These are phyloP conservation scores for Aspergillus oerlinghausenensis DNA, from an alignment of 2,329 filamentous ascomycete species.

Conservation along the genomic window DNA sequence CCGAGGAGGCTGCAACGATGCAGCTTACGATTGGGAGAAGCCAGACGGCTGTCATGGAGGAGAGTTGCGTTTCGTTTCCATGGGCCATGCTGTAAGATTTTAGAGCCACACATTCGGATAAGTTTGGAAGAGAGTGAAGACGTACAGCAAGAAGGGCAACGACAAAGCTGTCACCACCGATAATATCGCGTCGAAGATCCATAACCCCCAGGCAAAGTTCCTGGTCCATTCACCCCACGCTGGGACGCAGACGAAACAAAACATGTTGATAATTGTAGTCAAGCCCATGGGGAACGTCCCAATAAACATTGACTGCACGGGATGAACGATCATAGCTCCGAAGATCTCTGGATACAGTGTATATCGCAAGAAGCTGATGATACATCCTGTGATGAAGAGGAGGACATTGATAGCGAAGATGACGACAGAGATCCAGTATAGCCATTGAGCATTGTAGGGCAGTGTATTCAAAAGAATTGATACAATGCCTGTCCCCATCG, in stretches of 20 bases:
- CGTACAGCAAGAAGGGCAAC: slow-evolving; percentile 55
- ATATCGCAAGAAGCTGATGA: slow-evolving; percentile 58
- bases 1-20: slow-evolving; percentile 62
- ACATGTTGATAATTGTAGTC: slow-evolving; percentile 64
- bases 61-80: slow-evolving; percentile 33
- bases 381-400: slow-evolving; percentile 31
- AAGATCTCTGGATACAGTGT: slow-evolving; percentile 63
- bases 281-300: slow-evolving; percentile 66
- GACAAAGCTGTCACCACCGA: slow-evolving; percentile 52
- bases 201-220: slow-evolving; percentile 53
- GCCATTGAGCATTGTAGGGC: slow-evolving; percentile 36
- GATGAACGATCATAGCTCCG: slow-evolving; percentile 61
- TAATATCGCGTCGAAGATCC: slow-evolving; percentile 54
- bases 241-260: slow-evolving; percentile 55
- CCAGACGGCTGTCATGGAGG: slow-evolving; percentile 61
- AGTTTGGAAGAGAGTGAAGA: too few species aligned
- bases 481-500: slow-evolving; percentile 42
- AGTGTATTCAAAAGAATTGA: slow-evolving; percentile 35
- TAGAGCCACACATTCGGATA: background rate
- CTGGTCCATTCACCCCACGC: slow-evolving; percentile 58
- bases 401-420: slow-evolving; percentile 35
- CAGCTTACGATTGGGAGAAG: slow-evolving; percentile 64
- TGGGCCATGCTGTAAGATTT: slow-evolving; percentile 18
- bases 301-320: slow-evolving; percentile 63
- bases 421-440: slow-evolving; percentile 36